Base-by-base conservation (phyloP, 345 rosid genomes). In the Boechera retrofracta region DNA sequence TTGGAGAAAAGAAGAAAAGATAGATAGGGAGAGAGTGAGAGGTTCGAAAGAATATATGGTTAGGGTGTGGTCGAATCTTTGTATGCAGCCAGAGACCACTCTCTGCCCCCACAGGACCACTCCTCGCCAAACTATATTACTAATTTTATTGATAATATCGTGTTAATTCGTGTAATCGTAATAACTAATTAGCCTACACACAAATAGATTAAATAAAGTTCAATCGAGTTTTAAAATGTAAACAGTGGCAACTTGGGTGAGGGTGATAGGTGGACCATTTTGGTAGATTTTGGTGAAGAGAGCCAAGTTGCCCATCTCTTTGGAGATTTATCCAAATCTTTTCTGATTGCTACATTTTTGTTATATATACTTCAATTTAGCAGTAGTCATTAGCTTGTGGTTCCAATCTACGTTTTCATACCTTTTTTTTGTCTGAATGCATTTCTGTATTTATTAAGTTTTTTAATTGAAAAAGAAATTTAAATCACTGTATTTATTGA, bases 271-370 rank as follows among this genome's bases (percentile, higher is more conserved):
- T 64, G 77, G 77, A 65, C 81, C 81, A 71, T 45, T 52, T 70
- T 53, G 39, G 42, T 67, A 52, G 79, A 63, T 76, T 68, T 76
- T 60, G 48, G 44, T 72, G 64, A 72, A 57, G 55, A 54, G 53
- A 72, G 73, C 64, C 81, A 72, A 78, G 55, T 78, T 66, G 81
- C 81, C 76, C 81, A 78, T 66, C 51, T 11, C 64, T 42, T 72
- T 51, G 77, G 81, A 66, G 74, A 72, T 72, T 66, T 78, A 59
- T 67, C 77, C 74, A 72, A 72, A 78, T 78, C 77, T 72, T 66
- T 60, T 42, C 13, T 67, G 81, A 78, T 72, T 35, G 77, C 24
- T 78, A 78, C 81, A 68, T 4, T 66, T 72, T 72, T 59, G 77
- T 51, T 51, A 64, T 57, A 15, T 59, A 31, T 48, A 31, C 62